Evolutionary conservation across 257 asterid genomes (phyloP), one percentile per base, ranked within the genome.

Genomic region (Fraxinus quadrangulata): DNA sequence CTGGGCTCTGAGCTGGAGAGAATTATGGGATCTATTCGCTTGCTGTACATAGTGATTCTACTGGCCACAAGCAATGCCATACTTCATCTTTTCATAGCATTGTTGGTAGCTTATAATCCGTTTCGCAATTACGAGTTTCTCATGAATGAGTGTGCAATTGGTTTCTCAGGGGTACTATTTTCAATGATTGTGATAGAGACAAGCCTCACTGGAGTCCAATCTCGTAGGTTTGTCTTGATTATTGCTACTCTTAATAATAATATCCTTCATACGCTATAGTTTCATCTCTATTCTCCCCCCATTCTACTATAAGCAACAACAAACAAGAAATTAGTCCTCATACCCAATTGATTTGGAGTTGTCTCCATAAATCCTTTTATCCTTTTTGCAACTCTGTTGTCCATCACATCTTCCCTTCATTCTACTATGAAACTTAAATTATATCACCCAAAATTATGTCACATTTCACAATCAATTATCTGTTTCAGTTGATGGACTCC

Each of bases 1-100:
- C 85, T 96, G 92, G 99, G 99, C 71, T 90, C 99, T 74, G 99
- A 93, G 86, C 93, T 96, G 82, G 99, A 96, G 88, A 91, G 98
- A 86, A 89, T 96, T 71, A 93, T 93, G 98, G 99, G 99, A 79
- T 96, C 99, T 39, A 85, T 96, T 80, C 94, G 97, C 79, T 80
- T 92, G 88, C 76, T 88, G 78, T 92, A 88, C 84, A 76, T 87
- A 74, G 86, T 83, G 77, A 71, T 88, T 77, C 84, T 96, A 71
- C 83, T 96, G 84, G 98, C 97, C 42, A 74, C 88, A 67, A 88
- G 97, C 91, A 96, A 90, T 85, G 99, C 95, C 71, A 61, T 96
- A 77, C 77, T 93, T 78, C 97, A 96, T 84, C 93, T 96, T 54
- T 81, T 89, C 49, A 80, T 93, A 19, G 87, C 97, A 12, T 77